Evolutionary conservation across 2,329 filamentous ascomycete genomes (phyloP), one percentile per base, ranked within the genome.

Genomic region (Penicillium frequentans): DNA sequence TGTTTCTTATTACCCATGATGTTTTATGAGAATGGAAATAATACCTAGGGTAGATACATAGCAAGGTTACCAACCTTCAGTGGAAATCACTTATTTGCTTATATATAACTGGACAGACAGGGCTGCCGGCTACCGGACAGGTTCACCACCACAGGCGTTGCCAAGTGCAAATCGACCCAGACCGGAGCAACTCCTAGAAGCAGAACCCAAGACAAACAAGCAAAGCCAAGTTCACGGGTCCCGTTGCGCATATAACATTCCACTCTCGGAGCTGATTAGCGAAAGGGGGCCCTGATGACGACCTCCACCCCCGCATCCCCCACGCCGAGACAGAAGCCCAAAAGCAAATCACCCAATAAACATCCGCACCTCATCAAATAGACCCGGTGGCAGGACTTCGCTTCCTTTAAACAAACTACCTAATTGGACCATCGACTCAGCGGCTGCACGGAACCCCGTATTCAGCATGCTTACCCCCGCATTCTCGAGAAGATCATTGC

Each of bases 401-500:
- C 13, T 31, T 26, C 5, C 21, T 23, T 21, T 27, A 5, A 23
- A 4, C 7, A 9, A 48, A n/a, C 11, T 2, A 9, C 16, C 13
- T 35, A 2, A 49, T 49, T 49, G 47, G 47, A 24, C 9, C 11
- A 49, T 26, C 11, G 5, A 49, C 11, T 4, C 6, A 37, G 13
- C 6, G 19, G 19, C 27, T 23, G 39, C 35, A 39, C 26, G 31
- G 21, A 16, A 1, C 29, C 47, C 47, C 52, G 24, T 35, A 45
- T 51, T 42, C 52, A 42, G 24, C 33, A 42, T 42, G 24, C 31
- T 16, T 45, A 29, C 55, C 61, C 61, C 59, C 59, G 59, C 65
- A 61, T 64, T 55, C 55, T 60, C 62, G 23, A 61, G 61, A 56
- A 57, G 35, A 58, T 55, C 45, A 31, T 49, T 54, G 27, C 45